A percentile compares a stretch with the other conserved stretches of the same genome.
Evolutionary conservation across 345 rosid genomes (phyloP).

Genomic region (Lagerstroemia speciosa): DNA sequence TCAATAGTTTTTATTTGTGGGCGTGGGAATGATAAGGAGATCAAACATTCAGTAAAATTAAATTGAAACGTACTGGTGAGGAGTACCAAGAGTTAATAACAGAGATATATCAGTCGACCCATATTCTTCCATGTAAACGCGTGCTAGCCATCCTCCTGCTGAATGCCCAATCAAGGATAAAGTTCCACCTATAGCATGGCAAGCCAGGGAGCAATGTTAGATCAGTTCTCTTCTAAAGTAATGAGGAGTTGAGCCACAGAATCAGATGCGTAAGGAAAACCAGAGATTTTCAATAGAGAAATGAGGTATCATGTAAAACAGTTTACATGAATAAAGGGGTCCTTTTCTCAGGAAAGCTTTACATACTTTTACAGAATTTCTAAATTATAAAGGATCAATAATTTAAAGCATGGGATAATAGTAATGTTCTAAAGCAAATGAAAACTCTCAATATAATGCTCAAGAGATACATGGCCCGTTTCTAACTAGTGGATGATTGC

Average conservation of each 20-base stretch:
- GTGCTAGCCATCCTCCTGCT: constrained; percentile 98
- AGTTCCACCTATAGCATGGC: constrained; percentile 32
- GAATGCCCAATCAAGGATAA: constrained; percentile 86
- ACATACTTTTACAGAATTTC: background rate
- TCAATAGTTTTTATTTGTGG: background rate
- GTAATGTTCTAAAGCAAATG: too few species aligned
- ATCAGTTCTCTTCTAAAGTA: background rate
- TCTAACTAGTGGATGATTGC: background rate
- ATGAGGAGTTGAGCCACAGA: background rate
- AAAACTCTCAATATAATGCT: background rate
- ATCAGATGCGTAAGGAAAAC: background rate
- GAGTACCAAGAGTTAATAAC: constrained; percentile 90
- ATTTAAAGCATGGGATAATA: background rate
- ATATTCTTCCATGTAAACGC: constrained; percentile 80
- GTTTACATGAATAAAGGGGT: background rate
- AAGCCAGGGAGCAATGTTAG: background rate
- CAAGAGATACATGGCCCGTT: background rate
- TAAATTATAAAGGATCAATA: background rate
- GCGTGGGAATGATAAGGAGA: background rate
- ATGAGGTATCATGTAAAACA: background rate
- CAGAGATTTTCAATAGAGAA: background rate
- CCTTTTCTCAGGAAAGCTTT: background rate
- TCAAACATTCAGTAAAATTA: background rate
- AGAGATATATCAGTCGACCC: constrained; percentile 52
- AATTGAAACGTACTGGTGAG: constrained; percentile 68